Evolutionary conservation across 2,329 filamentous ascomycete genomes (phyloP).

Genomic region (Escovopsis sp.): DNA sequence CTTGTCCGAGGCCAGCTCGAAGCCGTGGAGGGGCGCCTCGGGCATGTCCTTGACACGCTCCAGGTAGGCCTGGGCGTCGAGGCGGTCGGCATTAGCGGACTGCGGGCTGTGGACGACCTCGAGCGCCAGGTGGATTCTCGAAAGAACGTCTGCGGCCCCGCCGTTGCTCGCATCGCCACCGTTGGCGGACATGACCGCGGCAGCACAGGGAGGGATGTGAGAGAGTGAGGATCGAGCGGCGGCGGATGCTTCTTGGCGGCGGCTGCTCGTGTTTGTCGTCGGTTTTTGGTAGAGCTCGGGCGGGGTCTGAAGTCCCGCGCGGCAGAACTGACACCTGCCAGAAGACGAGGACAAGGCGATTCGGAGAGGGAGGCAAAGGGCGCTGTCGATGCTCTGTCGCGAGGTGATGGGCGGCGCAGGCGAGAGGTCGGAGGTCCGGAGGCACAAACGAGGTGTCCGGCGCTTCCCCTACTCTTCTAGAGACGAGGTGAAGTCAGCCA

Average conservation of each 20-base stretch:
- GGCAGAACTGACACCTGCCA: constrained; percentile 1
- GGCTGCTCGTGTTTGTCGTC: neutral
- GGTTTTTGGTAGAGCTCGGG: constrained; percentile 5
- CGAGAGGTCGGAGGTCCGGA: too few relatives aligned
- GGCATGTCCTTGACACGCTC: constrained; percentile 69
- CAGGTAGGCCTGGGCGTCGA: constrained; percentile 72
- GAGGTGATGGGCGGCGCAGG: too few relatives aligned
- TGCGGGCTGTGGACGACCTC: constrained; percentile 73
- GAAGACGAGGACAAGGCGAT: neutral
- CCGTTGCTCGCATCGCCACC: constrained; percentile 21
- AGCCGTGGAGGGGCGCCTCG: constrained; percentile 75
- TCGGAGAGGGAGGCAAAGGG: too few relatives aligned
- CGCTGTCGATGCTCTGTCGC: too few relatives aligned
- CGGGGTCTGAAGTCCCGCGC: constrained; percentile 3
- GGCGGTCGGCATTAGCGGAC: constrained; percentile 66
- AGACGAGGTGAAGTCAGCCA: too few relatives aligned
- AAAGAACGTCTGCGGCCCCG: constrained; percentile 33
- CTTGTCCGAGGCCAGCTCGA: constrained; percentile 61
- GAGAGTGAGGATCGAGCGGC: constrained; percentile 1
- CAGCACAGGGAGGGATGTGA: neutral
- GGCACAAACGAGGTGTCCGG: too few relatives aligned
- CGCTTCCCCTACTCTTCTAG: too few relatives aligned
- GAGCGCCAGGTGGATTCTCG: constrained; percentile 69
- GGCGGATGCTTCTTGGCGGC: neutral
- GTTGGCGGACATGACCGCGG: constrained; percentile 22